Percentiles rank a stretch among this genome's conserved stretches.
phyloP scores from a whole-genome alignment of 345 rosid genomes.

The Raphanus raphanistrum region DNA sequence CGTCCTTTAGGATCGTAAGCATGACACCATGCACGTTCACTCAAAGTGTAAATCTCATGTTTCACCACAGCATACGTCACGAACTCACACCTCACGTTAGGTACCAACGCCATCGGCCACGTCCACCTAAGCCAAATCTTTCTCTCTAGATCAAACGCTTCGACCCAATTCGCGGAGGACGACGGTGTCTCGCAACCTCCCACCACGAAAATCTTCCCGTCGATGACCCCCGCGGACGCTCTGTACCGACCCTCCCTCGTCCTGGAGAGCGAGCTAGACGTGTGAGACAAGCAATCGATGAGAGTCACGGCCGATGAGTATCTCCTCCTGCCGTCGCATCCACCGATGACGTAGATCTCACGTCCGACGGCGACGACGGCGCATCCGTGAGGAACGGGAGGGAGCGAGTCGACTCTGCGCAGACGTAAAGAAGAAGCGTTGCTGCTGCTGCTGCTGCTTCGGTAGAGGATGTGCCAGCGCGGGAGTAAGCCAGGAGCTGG shows the following conservation, averaged over 20 bases:
- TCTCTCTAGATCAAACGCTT: neutral
- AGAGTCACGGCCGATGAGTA: neutral
- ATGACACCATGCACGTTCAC: neutral
- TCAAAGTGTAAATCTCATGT: neutral
- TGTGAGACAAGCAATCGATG: neutral
- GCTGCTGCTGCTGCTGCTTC: too few relatives aligned
- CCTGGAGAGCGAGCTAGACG: neutral
- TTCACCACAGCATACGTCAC: neutral
- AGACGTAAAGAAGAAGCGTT: neutral
- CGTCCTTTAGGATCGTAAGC: neutral
- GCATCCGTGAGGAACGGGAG: neutral
- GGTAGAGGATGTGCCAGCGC: neutral
- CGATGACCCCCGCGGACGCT: neutral
- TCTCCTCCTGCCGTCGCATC: neutral
- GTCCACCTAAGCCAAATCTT: neutral
- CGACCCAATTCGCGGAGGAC: neutral
- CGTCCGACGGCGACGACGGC: neutral
- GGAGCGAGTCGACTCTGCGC: neutral
- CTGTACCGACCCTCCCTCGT: neutral
- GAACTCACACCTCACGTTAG: neutral
- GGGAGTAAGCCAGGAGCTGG: neutral
- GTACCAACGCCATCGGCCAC: neutral
- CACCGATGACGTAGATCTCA: neutral
- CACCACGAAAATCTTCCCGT: conserved; percentile 8
- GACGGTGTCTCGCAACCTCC: conserved; percentile 6